Evolutionary conservation across 305 asterid species (phyloP).

Genomic region (Andrographis paniculata): DNA sequence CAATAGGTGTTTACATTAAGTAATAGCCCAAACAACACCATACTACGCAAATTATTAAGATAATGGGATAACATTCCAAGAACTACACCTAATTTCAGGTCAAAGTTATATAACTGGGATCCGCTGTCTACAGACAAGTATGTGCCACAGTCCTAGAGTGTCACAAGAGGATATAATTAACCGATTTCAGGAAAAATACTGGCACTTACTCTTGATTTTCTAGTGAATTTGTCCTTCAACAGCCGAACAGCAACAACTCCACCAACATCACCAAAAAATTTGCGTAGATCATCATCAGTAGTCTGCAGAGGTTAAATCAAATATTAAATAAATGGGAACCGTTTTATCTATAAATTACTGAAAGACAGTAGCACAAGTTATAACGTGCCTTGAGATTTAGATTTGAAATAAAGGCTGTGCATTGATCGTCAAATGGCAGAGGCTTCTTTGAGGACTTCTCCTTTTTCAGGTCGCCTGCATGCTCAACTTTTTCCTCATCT

Average conservation of each 20-base stretch:
- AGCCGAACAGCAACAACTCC: conserved; percentile 80
- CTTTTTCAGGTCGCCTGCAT: conserved; percentile 31
- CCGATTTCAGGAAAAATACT: conserved; percentile 11
- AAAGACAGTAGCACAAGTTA: not conserved
- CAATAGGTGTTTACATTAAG: too few species aligned
- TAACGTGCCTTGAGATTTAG: conserved; percentile 54
- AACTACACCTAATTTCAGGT: too few species aligned
- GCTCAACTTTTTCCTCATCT: conserved; percentile 27
- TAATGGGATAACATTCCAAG: too few species aligned
- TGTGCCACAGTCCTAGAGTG: not conserved
- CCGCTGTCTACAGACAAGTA: too few species aligned
- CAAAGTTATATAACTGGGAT: too few species aligned
- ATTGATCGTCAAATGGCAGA: conserved; percentile 53
- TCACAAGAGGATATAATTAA: not conserved
- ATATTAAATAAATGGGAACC: not conserved
- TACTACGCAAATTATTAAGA: too few species aligned
- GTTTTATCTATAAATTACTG: conserved; percentile 11
- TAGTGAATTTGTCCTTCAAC: conserved; percentile 66
- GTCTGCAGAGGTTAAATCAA: conserved; percentile 42
- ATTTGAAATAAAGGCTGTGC: conserved; percentile 87
- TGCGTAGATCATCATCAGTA: conserved; percentile 49
- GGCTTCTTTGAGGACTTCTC: conserved; percentile 38
- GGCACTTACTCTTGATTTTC: conserved; percentile 69
- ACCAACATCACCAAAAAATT: conserved; percentile 77
- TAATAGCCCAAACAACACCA: too few species aligned